Evolutionary conservation across 768 basidiomycete genomes (phyloP), one percentile per base, ranked within the genome.

Genomic region (Trametes elegans): DNA sequence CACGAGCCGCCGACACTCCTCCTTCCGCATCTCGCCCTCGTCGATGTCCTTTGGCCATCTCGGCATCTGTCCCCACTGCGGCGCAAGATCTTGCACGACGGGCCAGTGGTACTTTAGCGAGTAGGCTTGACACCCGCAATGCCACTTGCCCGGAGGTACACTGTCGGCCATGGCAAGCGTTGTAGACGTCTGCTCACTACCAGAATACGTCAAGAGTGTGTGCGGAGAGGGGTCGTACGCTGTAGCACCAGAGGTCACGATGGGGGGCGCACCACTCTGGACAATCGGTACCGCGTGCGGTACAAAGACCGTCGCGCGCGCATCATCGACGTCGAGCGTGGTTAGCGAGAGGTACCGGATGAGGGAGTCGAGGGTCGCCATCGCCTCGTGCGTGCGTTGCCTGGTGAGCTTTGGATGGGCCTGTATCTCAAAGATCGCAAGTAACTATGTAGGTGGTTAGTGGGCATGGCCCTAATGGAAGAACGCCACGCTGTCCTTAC

Each of bases 381-480:
- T 67, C 5, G 83, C 71, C 19, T 84, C 84, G 11, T 71, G 70
- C 35, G 78, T 74, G 35, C 87, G 79, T 39, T 75, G 70, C 1
- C 69, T 67, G 0, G 79, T 76, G 65, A 85, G 79, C 39, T 71
- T 59, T 6, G 87, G 87, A 65, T 90, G 86, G 0, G 83, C 77
- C 56, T 81, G 87, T 57, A 87, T 69, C 66, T 90, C 87, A 58
- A 90, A 90, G 55, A 88, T 68, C 5, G 87, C 79, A 28, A 90
- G 68, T 28, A 90, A 66, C 88, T 89, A 51, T 28, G 24, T 28
- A 2, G 29, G 18, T n/a, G 4, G 43, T 45, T 19, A 45, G 43
- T 31, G 14, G n/a, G 28, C 18, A 19, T 29, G 18, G 28, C 1
- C 3, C 18, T n/a, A 3, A 31, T 6, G 28, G 16, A 5, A 9